phyloP scores from a whole-genome alignment of 192 early-diverging fungal species.

The Umbelopsis isabellina region DNA sequence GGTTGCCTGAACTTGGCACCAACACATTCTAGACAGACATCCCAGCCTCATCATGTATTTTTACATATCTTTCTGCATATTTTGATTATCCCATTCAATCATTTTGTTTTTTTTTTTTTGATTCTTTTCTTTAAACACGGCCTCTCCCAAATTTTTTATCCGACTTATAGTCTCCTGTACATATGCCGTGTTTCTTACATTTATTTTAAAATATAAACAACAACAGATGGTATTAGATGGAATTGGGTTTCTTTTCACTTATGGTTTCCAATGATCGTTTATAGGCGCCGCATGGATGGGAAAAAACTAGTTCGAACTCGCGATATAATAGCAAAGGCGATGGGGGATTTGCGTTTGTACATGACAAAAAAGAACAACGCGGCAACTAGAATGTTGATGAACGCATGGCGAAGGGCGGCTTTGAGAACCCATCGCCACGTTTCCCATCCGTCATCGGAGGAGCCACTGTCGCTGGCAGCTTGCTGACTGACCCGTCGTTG shows the following conservation, averaged over 20 bases:
- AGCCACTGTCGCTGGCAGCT: not conserved
- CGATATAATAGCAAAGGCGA: conserved; percentile 17
- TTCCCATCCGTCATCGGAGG: conserved; percentile 20
- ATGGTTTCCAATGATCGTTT: too few species aligned
- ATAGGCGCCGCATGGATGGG: not conserved
- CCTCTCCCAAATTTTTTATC: not conserved
- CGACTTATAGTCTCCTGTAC: conserved; percentile 4
- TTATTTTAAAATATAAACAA: conserved; percentile 1
- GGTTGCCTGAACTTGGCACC: conserved; percentile 77
- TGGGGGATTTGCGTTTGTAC: conserved; percentile 21
- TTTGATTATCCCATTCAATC: not conserved
- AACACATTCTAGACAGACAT: conserved; percentile 34
- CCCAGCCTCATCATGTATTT: not conserved
- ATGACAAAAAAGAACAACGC: conserved; percentile 5
- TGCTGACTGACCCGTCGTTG: not conserved
- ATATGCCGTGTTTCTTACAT: conserved; percentile 16
- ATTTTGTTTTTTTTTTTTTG: too few species aligned
- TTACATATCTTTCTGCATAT: conserved; percentile 21
- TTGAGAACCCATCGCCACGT: conserved; percentile 38
- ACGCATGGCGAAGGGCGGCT: conserved; percentile 11
- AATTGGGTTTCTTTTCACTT: too few species aligned
- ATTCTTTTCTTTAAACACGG: conserved; percentile 3
- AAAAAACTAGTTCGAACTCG: not conserved
- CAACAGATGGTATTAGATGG: conserved; percentile 2
- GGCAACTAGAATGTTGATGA: conserved; percentile 6